A percentile compares a stretch with the other conserved stretches of the same genome.
Evolutionary conservation across 2,329 filamentous ascomycete genomes (phyloP).

Genomic region (Fusarium xyrophilum): DNA sequence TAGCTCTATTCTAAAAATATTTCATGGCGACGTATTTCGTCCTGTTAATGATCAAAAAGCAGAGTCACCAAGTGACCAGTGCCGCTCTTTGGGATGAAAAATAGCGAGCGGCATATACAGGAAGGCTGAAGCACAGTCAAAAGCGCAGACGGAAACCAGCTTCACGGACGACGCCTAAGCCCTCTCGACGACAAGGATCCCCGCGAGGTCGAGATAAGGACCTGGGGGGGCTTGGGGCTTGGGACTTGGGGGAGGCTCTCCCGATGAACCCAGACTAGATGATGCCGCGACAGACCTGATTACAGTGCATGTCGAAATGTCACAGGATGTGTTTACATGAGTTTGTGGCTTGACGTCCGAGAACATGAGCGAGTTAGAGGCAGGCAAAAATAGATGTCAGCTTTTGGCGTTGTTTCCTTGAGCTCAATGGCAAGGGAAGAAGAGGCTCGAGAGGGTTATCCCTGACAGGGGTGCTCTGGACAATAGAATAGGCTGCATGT

Average conservation of each 20-base stretch:
- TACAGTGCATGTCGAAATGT: neutral
- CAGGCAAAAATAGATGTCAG: neutral
- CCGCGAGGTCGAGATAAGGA: constrained; percentile 9
- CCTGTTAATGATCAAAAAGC: neutral
- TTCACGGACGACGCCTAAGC: constrained; percentile 14
- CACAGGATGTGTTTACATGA: neutral
- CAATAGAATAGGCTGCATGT: neutral
- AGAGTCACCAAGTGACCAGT: constrained; percentile 15
- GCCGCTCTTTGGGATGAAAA: constrained; percentile 3
- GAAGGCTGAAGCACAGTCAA: constrained; percentile 1
- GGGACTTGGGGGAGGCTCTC: constrained; percentile 6
- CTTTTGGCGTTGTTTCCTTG: neutral
- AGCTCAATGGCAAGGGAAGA: neutral
- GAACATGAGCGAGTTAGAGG: neutral
- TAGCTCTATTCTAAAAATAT: neutral
- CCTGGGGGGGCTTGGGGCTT: neutral
- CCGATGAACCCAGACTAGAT: constrained; percentile 6
- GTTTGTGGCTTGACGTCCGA: constrained; percentile 19
- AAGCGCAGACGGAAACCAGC: neutral
- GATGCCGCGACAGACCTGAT: neutral
- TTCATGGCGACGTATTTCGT: neutral
- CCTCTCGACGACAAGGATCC: neutral
- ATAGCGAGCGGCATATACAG: constrained; percentile 3
- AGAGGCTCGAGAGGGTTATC: neutral
- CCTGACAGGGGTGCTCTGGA: constrained; percentile 11